Evolutionary conservation across 148 eudicot species (phyloP), one percentile per base, ranked within the genome.

Genomic region (Spergularia marina): DNA sequence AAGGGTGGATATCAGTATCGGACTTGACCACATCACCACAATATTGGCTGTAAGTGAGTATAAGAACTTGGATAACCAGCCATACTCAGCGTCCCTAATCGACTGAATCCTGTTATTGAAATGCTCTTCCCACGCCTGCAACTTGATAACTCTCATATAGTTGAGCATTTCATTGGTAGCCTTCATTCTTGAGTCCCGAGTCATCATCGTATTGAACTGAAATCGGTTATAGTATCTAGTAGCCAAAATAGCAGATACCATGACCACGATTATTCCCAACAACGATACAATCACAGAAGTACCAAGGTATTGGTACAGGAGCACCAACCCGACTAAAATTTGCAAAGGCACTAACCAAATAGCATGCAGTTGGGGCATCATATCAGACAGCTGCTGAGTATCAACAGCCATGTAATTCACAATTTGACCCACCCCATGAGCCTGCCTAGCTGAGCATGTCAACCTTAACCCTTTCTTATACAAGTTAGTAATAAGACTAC

Each of bases 401-500:
- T 94, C 98, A 59, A 94, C 94, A 36, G 92, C 97, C 98, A 94
- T 92, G 64, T 92, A 94, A 79, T 94, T 94, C 58, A 94, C 98
- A 71, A 90, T 94, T 49, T 89, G 97, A 25, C 98, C 98, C 39
- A 92, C 90, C 56, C 98, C 98, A 68, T 94, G 98, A 54, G 81
- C 78, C 56, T 94, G 97, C 56, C 98, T 76, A 44, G 97, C 91
- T 0, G 98, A 94, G 79, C 96, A 87, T 0, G 98, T 84, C 8
- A 94, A 25, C 68, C 86, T 80, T 20, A 94, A 74, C 12, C 98
- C 98, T 80, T 94, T 94, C 77, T 85, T 90, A 74, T 94, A 94
- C 55, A 94, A 78, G n/a, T 88, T 92, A 12, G 98, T 90, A 11
- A 94, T 80, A 0, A 94, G 88, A 7, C 94, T 80, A 3, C 91